Base-by-base conservation (phyloP, 345 rosid species). In the Cardamine resedifolia region DNA sequence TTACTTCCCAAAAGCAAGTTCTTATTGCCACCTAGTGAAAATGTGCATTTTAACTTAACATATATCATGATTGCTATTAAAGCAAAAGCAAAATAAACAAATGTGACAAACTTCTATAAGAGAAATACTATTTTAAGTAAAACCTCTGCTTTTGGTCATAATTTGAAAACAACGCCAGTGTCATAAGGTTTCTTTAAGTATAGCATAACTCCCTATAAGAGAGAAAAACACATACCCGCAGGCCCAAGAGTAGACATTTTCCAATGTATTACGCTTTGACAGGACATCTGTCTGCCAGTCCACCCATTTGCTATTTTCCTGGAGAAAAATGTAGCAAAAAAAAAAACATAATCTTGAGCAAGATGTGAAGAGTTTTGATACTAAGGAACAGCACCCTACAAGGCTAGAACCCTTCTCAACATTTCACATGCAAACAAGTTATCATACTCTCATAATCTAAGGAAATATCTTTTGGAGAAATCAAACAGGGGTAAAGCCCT, bases 211-310 rank as follows among this genome's bases (percentile, higher is more conserved):
- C 50, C 6, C 53, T 21, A 26, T 14, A 28, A 66, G 27, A 68
- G 21, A 57, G 51, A 48, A 28, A 58, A 49, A 52, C 72, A 81
- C 91, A 58, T 79, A 92, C 98, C 98, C 96, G 58, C 98, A 92
- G 31, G 87, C 85, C 98, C 98, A 92, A 61, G 89, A 87, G 73
- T 82, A 86, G 20, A 88, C 87, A 76, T 92, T 92, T 82, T 92
- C 98, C 81, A 87, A 78, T 3, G 88, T 80, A 77, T 92, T 92
- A 55, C 98, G 90, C 75, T 88, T 84, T 43, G 88, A 81, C 56
- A 92, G 79, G 41, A 86, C 83, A 84, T 82, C 85, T 41, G 83
- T 68, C 48, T 86, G 90, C 96, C 94, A 89, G 30, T 88, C 90
- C 76, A 59, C 75, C 98, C 98, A 92, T 43, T 80, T 83, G 70